Conservation (phyloP, 129 eudicot species). For the Chrysanthemum seticuspe region DNA sequence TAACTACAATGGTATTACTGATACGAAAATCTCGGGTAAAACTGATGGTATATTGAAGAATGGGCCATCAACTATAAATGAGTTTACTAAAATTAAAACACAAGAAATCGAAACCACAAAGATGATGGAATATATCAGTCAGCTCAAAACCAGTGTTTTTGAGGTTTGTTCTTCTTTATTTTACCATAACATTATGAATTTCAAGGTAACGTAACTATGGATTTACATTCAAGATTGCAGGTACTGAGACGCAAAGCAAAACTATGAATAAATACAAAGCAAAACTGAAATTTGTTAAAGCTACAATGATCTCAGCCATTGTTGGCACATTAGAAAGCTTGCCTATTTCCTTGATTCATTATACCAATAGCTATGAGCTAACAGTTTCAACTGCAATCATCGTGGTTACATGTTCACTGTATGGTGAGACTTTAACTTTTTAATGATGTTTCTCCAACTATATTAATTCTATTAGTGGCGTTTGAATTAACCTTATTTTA, state of each 20-base stretch:
- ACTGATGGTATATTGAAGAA: slow-evolving; percentile 31
- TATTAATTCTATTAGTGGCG: no score
- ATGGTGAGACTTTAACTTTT: slow-evolving; percentile 58
- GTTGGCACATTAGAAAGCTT: slow-evolving; percentile 72
- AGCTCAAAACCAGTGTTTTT: no score
- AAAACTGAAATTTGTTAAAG: slow-evolving; percentile 77
- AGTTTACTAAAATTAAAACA: no score
- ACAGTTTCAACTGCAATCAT: slow-evolving; percentile 56
- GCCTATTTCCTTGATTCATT: slow-evolving; percentile 60
- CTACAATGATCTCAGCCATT: slow-evolving; percentile 64
- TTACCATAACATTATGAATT: no score
- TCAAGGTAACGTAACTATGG: not conserved
- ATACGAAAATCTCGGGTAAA: slow-evolving; percentile 27
- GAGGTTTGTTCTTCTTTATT: no score
- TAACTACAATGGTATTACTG: not conserved
- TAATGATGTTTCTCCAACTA: no score
- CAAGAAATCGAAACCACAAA: no score
- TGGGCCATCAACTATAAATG: slow-evolving; percentile 39
- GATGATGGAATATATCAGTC: no score
- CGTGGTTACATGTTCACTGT: slow-evolving; percentile 71
- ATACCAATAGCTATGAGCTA: slow-evolving; percentile 38
- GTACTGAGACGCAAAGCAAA: slow-evolving; percentile 46
- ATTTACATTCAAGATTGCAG: slow-evolving; percentile 57
- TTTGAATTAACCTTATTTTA: no score
- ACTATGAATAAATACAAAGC: slow-evolving; percentile 48